Conservation (phyloP, 2,329 filamentous ascomycete genomes). For the Claviceps humidiphila region DNA sequence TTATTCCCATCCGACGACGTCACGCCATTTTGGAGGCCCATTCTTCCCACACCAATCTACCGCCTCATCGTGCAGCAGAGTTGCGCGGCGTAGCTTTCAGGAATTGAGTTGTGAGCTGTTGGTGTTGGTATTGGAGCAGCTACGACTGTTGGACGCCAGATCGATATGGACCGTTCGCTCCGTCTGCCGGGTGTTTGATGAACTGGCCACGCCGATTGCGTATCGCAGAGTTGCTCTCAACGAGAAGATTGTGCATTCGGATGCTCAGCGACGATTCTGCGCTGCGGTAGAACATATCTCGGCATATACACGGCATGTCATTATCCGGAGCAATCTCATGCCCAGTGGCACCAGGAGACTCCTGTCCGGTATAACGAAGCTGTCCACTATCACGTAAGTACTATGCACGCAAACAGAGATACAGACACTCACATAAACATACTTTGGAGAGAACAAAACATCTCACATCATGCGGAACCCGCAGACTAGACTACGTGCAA, state of each 20-base stretch:
- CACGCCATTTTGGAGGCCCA: neutral
- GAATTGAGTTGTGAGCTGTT: conserved; percentile 2
- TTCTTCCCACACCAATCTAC: neutral
- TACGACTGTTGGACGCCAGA: neutral
- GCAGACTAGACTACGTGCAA: conserved; percentile 26
- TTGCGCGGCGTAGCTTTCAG: neutral
- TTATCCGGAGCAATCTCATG: conserved; percentile 26
- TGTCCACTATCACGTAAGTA: conserved; percentile 27
- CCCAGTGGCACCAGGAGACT: conserved; percentile 22
- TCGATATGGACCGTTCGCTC: conserved; percentile 23
- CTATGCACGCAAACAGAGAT: too few species aligned
- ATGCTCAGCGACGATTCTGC: conserved; percentile 20
- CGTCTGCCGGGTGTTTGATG: conserved; percentile 26
- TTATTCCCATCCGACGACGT: neutral
- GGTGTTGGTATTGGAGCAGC: conserved; percentile 4
- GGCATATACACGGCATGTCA: conserved; percentile 26
- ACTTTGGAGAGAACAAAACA: neutral
- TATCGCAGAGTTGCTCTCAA: conserved; percentile 28
- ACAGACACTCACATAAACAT: too few species aligned
- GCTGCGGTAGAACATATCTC: conserved; percentile 22
- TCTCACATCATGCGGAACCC: neutral
- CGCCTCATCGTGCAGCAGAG: neutral
- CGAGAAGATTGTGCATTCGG: conserved; percentile 20
- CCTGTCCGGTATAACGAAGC: conserved; percentile 21
- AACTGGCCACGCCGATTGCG: conserved; percentile 26